phyloP scores from a whole-genome alignment of 2,329 filamentous ascomycete species.

The Colletotrichum orbiculare region DNA sequence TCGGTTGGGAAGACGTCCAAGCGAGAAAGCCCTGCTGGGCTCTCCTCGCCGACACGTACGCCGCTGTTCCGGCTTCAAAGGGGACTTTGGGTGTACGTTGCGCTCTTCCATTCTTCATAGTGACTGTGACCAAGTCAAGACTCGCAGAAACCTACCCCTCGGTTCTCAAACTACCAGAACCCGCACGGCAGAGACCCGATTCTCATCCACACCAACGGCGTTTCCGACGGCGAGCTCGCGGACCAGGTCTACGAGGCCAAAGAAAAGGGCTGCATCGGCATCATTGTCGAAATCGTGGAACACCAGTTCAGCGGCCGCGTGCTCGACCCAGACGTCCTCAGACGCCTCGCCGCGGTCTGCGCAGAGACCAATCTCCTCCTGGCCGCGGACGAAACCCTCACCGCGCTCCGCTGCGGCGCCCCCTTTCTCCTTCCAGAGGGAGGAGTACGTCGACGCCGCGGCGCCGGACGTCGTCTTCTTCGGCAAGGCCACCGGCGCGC shows the following conservation, averaged over 20 bases:
- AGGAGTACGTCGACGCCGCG: conserved; percentile 36
- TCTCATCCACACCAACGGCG: conserved; percentile 37
- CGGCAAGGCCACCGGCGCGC: conserved; percentile 34
- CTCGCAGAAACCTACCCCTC: not conserved
- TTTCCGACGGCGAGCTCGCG: conserved; percentile 35
- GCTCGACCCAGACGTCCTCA: conserved; percentile 34
- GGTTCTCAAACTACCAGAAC: not conserved
- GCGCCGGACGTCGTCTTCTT: conserved; percentile 41
- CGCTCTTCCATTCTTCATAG: not conserved
- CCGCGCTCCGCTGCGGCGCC: conserved; percentile 41
- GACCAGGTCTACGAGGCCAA: conserved; percentile 38
- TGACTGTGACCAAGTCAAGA: not conserved
- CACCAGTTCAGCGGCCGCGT: conserved; percentile 40
- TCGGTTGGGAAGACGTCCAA: conserved; percentile 40
- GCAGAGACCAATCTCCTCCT: conserved; percentile 37
- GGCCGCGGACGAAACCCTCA: conserved; percentile 41
- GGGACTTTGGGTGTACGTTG: conserved; percentile 3
- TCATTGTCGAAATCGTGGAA: conserved; percentile 40
- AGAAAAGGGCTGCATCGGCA: conserved; percentile 39
- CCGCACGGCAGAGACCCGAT: conserved; percentile 37
- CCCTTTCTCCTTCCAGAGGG: conserved; percentile 44
- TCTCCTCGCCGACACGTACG: conserved; percentile 39
- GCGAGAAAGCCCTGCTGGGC: conserved; percentile 38
- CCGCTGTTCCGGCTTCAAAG: conserved; percentile 33
- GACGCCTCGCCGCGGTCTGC: conserved; percentile 34